Base-by-base conservation (phyloP, 2,329 filamentous ascomycete genomes). In the Grosmannia clavigera region DNA sequence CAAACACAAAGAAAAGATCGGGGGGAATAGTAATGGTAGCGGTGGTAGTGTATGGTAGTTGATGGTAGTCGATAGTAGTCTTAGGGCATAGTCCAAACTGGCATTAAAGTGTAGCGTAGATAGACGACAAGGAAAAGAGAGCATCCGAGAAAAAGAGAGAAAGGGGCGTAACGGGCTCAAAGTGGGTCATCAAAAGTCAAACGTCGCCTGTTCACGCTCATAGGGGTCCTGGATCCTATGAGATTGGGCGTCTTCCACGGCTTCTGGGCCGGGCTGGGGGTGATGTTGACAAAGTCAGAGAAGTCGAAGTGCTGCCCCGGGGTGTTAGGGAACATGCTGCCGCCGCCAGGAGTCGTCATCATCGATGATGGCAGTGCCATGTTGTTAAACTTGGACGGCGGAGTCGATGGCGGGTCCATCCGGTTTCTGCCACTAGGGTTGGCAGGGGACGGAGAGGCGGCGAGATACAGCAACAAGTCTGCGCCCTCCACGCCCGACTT, bases 201-300 rank as follows among this genome's bases (percentile, higher is more conserved):
- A 64, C 85, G 80, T 69, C 88, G 82, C 67, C 89, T 78, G n/a
- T 88, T 81, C 55, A 87, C 82, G 66, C 84, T 89, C 61, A 81
- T 70, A 10, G 82, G 82, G 52, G 82, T 84, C 67, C 77, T 78
- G 22, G 74, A 70, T 1, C 63, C 63, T 9, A 64, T 52, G 35
- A 78, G 76, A 33, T 82, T 79, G 12, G 90, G 91, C 0, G 91
- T 95, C 71, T 87, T 90, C 88, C 91, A 96, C 11, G 85, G 81
- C 66, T 85, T 90, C 75, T 96, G 94, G 31, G 90, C 94, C 25
- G 94, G 94, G 69, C 90, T 96, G 0, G 94, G 94, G 7, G 94
- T 96, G 71, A 97, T 92, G 74, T 97, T 96, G 70, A 97, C 87
- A 73, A 96, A 99, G 70, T 99, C 94, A 58, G 91, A 84, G 74